Conservation (phyloP, 1,284 basidiomycete genomes). For the Tremellales sp. region DNA sequence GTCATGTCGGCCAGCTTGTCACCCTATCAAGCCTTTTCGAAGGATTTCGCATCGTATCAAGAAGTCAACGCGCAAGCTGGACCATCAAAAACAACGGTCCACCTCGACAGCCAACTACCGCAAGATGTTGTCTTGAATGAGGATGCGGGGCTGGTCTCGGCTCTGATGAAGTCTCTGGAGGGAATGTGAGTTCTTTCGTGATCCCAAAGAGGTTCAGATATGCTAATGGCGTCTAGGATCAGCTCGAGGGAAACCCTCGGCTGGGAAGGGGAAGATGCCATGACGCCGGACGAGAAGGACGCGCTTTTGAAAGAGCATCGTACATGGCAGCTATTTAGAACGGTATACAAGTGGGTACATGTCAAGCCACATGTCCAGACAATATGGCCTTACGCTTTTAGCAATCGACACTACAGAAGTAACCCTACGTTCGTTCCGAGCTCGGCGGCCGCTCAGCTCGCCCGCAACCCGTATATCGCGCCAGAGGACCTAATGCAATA, state of each 20-base stretch:
- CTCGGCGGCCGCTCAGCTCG: slow-evolving; percentile 25
- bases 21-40: slow-evolving; percentile 35
- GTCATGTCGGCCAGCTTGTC: too few species aligned
- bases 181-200: slow-evolving; percentile 25
- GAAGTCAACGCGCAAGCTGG: slow-evolving; percentile 37
- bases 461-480: slow-evolving; percentile 36
- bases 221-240: slow-evolving; percentile 9
- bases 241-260: slow-evolving; percentile 15
- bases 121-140: slow-evolving; percentile 39
- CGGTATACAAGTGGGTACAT: slow-evolving; percentile 37
- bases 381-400: too few species aligned
- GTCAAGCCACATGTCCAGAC: too few species aligned
- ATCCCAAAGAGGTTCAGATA: not conserved
- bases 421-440: slow-evolving; percentile 27
- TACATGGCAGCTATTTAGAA: slow-evolving; percentile 41
- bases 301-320: slow-evolving; percentile 41
- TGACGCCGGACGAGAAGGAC: slow-evolving; percentile 30
- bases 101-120: slow-evolving; percentile 37
- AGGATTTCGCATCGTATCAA: slow-evolving; percentile 37
- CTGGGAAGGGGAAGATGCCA: slow-evolving; percentile 18
- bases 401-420: slow-evolving; percentile 30
- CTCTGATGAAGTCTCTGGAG: slow-evolving; percentile 33
- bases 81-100: slow-evolving; percentile 25
- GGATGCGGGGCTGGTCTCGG: slow-evolving; percentile 29
- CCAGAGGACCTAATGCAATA: slow-evolving; percentile 39